Evolutionary conservation across 2,329 filamentous ascomycete genomes (phyloP).

Genomic region (Beauveria medogensis): DNA sequence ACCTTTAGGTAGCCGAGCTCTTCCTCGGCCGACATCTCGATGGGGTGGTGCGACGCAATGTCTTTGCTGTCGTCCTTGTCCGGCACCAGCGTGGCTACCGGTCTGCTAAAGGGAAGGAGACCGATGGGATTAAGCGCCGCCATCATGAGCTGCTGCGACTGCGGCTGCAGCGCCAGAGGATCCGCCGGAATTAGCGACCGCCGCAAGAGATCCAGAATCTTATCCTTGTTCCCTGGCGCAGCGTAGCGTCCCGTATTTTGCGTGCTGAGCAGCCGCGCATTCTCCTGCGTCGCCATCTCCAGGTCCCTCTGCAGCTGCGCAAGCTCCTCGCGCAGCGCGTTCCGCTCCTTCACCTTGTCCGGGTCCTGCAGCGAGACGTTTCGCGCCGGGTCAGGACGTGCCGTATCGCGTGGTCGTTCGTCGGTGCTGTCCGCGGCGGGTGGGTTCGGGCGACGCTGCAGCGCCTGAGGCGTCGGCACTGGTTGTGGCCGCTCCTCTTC

Average conservation of each 20-base stretch:
- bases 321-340: slow-evolving; percentile 48
- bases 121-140: slow-evolving; percentile 42
- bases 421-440: not conserved
- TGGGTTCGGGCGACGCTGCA: slow-evolving; percentile 4
- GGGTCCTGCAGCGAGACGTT: slow-evolving; percentile 33
- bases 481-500: not conserved
- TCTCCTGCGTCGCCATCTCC: slow-evolving; percentile 47
- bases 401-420: not conserved
- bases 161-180: slow-evolving; percentile 18
- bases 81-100: slow-evolving; percentile 19
- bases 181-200: slow-evolving; percentile 31
- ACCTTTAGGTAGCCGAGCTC: slow-evolving; percentile 61
- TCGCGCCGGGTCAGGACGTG: slow-evolving; percentile 30
- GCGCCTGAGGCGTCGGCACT: slow-evolving; percentile 3
- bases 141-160: slow-evolving; percentile 36
- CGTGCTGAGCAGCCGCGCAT: slow-evolving; percentile 41
- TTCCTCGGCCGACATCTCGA: slow-evolving; percentile 53
- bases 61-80: slow-evolving; percentile 27
- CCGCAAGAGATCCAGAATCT: slow-evolving; percentile 32
- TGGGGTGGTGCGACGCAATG: slow-evolving; percentile 54
- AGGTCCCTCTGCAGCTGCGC: slow-evolving; percentile 50
- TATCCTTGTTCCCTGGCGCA: slow-evolving; percentile 26
- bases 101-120: slow-evolving; percentile 42
- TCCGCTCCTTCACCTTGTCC: slow-evolving; percentile 43
- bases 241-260: slow-evolving; percentile 31